Evolutionary conservation across 2,329 filamentous ascomycete genomes (phyloP).

Genomic region (Fusarium tjaetaba): DNA sequence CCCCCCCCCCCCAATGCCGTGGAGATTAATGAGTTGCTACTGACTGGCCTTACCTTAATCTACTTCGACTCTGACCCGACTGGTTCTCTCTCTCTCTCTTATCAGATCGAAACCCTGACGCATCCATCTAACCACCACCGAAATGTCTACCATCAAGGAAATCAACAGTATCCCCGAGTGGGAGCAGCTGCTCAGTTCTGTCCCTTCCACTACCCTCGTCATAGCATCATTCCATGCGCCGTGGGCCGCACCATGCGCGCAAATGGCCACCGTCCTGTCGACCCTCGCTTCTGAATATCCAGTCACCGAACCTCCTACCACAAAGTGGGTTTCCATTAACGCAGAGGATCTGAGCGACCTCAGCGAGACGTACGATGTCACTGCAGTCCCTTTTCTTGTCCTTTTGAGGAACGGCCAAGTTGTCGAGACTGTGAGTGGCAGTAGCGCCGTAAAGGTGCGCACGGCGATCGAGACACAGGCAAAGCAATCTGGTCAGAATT

Average conservation of each 20-base stretch:
- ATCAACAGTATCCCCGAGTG: constrained; percentile 80
- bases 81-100: constrained; percentile 12
- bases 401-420: constrained; percentile 79
- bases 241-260: constrained; percentile 95
- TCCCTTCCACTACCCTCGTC: constrained; percentile 76
- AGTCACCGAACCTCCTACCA: constrained; percentile 69
- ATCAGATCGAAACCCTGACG: constrained; percentile 32
- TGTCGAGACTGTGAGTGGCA: constrained; percentile 88
- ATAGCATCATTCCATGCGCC: constrained; percentile 95
- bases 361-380: constrained; percentile 92
- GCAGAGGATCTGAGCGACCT: constrained; percentile 94
- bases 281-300: constrained; percentile 90
- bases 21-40: constrained; percentile 9
- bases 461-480: constrained; percentile 86
- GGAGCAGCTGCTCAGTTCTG: constrained; percentile 71
- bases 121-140: background rate
- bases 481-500: constrained; percentile 53
- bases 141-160: constrained; percentile 81
- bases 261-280: constrained; percentile 88
- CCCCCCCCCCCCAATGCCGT: constrained; percentile 21
- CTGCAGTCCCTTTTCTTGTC: constrained; percentile 91
- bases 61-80: constrained; percentile 21
- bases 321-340: constrained; percentile 90
- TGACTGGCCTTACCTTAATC: constrained; percentile 15
- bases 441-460: constrained; percentile 86